Conservation (phyloP, 495 filamentous ascomycete genomes). For the Tuber aestivum region DNA sequence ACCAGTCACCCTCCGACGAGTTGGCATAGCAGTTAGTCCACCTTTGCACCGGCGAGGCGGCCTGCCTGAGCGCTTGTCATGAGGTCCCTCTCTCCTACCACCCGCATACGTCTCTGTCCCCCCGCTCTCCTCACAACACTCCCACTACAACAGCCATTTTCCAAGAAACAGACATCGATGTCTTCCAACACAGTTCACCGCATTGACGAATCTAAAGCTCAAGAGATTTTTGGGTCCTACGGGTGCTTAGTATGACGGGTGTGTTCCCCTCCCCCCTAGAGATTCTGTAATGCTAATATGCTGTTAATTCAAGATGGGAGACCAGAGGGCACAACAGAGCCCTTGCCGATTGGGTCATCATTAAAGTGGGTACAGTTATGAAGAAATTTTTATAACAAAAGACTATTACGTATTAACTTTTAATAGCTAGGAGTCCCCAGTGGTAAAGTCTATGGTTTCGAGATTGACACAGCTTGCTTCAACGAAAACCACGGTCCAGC, state of each 20-base stretch:
- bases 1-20: too few relatives aligned
- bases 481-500: conserved; percentile 80
- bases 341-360: conserved; percentile 77
- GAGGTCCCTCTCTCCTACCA: not conserved
- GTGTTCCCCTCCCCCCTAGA: conserved; percentile 8
- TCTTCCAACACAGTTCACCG: conserved; percentile 5
- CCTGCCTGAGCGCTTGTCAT: too few relatives aligned
- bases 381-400: not conserved
- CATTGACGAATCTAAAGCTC: conserved; percentile 51
- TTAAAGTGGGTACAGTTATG: conserved; percentile 45
- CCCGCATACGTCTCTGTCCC: not conserved
- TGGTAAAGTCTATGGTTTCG: conserved; percentile 68
- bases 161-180: not conserved
- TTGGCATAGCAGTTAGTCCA: too few relatives aligned
- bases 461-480: conserved; percentile 84
- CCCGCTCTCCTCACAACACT: not conserved
- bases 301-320: conserved; percentile 56
- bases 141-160: not conserved
- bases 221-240: conserved; percentile 70
- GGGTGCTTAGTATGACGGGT: conserved; percentile 88
- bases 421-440: conserved; percentile 63
- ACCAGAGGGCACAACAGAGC: conserved; percentile 77
- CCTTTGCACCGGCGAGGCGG: too few relatives aligned
- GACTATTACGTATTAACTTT: conserved; percentile 4
- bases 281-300: not conserved